Percentiles rank a stretch among this genome's conserved stretches.
Conservation (phyloP, 169 alveolate genomes). For the Plasmodium ovale region DNA sequence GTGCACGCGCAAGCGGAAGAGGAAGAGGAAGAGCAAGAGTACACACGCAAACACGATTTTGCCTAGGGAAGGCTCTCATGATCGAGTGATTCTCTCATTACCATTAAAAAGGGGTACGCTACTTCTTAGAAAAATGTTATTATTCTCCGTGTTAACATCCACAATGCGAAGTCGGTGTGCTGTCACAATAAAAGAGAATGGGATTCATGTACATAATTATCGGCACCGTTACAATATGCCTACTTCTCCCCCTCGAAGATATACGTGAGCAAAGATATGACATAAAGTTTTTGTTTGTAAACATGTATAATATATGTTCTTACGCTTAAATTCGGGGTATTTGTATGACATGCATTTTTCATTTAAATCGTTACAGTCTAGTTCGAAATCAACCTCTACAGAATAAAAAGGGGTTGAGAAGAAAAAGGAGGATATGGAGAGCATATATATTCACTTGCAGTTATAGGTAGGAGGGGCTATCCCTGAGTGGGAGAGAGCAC, state of each 20-base stretch:
- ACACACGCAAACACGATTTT: too few relatives aligned
- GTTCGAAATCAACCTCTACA: slow-evolving; percentile 23
- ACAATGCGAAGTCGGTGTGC: slow-evolving; percentile 32
- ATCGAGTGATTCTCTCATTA: background rate
- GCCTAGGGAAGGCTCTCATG: too few relatives aligned
- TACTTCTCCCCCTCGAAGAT: too few relatives aligned
- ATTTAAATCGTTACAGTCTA: slow-evolving; percentile 49
- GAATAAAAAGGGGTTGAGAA: background rate
- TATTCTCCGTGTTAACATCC: slow-evolving; percentile 25
- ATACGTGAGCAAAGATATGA: too few relatives aligned
- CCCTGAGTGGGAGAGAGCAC: background rate
- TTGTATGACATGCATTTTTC: slow-evolving; percentile 28
- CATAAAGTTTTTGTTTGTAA: too few relatives aligned
- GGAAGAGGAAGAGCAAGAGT: too few relatives aligned
- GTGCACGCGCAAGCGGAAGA: too few relatives aligned
- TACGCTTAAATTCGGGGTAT: slow-evolving; percentile 60
- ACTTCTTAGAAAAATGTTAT: slow-evolving; percentile 33
- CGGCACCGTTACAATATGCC: too few relatives aligned
- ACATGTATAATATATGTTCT: too few relatives aligned
- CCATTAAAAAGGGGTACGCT: slow-evolving; percentile 57
- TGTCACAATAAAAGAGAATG: background rate
- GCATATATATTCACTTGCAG: background rate
- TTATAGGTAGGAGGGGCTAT: background rate
- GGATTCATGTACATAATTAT: background rate
- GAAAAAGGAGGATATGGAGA: background rate